Conservation (phyloP, 768 basidiomycete genomes). For the Lyophyllum shimeji region DNA sequence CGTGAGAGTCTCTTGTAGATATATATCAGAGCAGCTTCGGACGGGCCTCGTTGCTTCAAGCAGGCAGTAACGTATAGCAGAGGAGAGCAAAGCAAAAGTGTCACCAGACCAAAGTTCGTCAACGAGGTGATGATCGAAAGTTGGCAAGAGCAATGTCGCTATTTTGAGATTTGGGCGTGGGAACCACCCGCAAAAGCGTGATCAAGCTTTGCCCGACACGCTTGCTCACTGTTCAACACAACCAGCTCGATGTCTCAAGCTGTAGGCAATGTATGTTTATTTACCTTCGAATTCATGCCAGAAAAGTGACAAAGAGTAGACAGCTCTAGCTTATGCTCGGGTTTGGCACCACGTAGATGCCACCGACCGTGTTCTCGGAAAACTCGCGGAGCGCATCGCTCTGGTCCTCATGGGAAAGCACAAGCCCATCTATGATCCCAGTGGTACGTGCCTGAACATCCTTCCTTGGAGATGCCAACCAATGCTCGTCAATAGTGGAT, state of each 20-base stretch:
- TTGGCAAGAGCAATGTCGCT: neutral
- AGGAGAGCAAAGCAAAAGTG: neutral
- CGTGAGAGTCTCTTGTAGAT: neutral
- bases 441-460: slow-evolving; percentile 50
- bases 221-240: neutral
- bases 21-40: neutral
- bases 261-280: slow-evolving; percentile 69
- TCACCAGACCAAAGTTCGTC: neutral
- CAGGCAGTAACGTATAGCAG: neutral
- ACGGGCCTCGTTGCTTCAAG: neutral
- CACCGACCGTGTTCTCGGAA: slow-evolving; percentile 87
- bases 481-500: slow-evolving; percentile 60
- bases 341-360: slow-evolving; percentile 97
- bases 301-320: slow-evolving; percentile 44
- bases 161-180: slow-evolving; percentile 1
- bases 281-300: neutral
- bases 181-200: slow-evolving; percentile 7
- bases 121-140: neutral
- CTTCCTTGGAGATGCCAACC: neutral
- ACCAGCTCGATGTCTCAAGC: slow-evolving; percentile 67
- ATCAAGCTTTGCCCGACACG: neutral
- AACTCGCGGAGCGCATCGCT: slow-evolving; percentile 92
- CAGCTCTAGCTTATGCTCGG: slow-evolving; percentile 92
- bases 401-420: slow-evolving; percentile 98
- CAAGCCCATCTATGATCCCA: slow-evolving; percentile 94